Percentiles rank a stretch among this genome's conserved stretches.
These are phyloP conservation scores for Xylariaceae sp. DNA, from an alignment of 2,329 filamentous ascomycete species.

Conservation along the genomic window DNA sequence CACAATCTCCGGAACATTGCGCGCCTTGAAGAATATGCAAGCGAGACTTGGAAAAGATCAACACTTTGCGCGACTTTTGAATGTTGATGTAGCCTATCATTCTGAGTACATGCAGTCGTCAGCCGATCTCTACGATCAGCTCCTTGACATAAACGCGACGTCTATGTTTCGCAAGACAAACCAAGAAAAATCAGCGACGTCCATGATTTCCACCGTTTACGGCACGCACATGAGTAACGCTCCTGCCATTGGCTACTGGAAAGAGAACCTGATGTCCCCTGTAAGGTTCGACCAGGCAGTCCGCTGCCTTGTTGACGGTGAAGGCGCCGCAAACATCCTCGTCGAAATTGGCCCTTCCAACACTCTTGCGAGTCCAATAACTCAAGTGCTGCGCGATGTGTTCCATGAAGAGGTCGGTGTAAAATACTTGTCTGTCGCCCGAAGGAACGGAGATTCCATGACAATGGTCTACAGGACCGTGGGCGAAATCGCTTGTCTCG, in stretches of 20 bases:
- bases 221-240: neutral
- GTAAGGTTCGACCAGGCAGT: constrained; percentile 15
- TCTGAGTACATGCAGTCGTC: constrained; percentile 10
- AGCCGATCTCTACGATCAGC: constrained; percentile 9
- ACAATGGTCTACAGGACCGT: neutral
- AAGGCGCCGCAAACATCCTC: neutral
- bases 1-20: constrained; percentile 20
- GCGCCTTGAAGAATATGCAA: constrained; percentile 2
- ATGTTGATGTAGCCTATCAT: constrained; percentile 24
- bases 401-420: neutral
- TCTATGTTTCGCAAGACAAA: neutral
- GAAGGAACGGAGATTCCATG: neutral
- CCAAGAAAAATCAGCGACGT: too few relatives aligned
- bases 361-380: neutral
- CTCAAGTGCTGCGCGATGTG: neutral
- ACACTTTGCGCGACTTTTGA: constrained; percentile 21
- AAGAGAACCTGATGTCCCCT: constrained; percentile 24
- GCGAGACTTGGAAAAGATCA: constrained; percentile 1
- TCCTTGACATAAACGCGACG: constrained; percentile 1
- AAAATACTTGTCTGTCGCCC: neutral
- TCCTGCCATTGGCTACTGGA: constrained; percentile 22
- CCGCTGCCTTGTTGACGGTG: neutral
- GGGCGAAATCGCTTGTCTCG: neutral
- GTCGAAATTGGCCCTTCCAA: neutral
- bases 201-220: constrained; percentile 16